A percentile compares a stretch with the other conserved stretches of the same genome.
phyloP scores from a whole-genome alignment of 371 early-diverging fungal genomes.

The Circinella umbellata region DNA sequence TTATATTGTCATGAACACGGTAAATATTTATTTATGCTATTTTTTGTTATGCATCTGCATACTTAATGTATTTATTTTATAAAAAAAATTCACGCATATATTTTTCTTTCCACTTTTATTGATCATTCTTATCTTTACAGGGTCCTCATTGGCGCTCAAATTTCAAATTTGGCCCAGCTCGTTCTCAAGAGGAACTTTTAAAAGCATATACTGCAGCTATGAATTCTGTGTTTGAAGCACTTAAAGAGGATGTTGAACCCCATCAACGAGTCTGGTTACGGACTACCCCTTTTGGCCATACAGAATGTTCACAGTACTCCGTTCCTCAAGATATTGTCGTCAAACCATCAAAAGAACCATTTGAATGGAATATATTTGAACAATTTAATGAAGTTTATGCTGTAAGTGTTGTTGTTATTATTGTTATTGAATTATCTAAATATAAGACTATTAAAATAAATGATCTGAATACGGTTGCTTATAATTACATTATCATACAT shows the following conservation, averaged over 20 bases:
- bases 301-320: slow-evolving; percentile 40
- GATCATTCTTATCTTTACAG: slow-evolving; percentile 10
- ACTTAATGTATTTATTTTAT: too few species aligned
- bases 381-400: slow-evolving; percentile 38
- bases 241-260: slow-evolving; percentile 26
- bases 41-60: too few species aligned
- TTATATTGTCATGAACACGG: slow-evolving; percentile 46
- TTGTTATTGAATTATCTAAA: too few species aligned
- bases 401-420: slow-evolving; percentile 10
- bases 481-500: too few species aligned
- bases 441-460: too few species aligned
- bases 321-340: slow-evolving; percentile 17
- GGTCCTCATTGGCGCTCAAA: slow-evolving; percentile 51
- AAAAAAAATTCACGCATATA: background rate
- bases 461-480: too few species aligned
- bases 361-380: slow-evolving; percentile 50
- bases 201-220: slow-evolving; percentile 32
- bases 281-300: slow-evolving; percentile 45
- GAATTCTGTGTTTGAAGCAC: slow-evolving; percentile 27
- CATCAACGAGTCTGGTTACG: slow-evolving; percentile 45
- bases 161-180: slow-evolving; percentile 36
- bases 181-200: slow-evolving; percentile 35
- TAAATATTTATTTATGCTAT: slow-evolving; percentile 14
- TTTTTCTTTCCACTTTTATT: background rate
- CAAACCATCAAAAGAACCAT: slow-evolving; percentile 21